phyloP scores from a whole-genome alignment of 208 protist species.

The Trichomonas vaginalis region DNA sequence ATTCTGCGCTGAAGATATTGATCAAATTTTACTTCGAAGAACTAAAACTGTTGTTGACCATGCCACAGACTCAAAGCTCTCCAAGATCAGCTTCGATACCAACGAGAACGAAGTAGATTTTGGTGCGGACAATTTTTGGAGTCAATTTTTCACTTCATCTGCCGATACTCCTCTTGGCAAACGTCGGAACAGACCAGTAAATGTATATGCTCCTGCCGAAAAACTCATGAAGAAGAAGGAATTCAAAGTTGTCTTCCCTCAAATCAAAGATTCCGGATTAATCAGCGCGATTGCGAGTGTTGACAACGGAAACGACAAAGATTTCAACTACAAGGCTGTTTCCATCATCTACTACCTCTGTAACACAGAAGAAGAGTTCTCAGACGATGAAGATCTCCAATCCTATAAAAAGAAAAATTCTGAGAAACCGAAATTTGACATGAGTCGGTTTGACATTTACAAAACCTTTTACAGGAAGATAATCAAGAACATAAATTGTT shows the following conservation, averaged over 20 bases:
- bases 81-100: background rate
- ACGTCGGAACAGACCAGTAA: background rate
- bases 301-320: background rate
- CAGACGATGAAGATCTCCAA: too few species aligned
- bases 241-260: background rate
- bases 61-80: background rate
- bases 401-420: too few species aligned
- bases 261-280: background rate
- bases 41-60: background rate
- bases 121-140: background rate
- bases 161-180: background rate
- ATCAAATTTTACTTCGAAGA: background rate
- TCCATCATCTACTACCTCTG: background rate
- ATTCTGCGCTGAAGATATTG: background rate
- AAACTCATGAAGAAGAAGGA: background rate
- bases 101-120: background rate
- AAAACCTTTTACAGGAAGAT: background rate
- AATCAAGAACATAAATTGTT: background rate
- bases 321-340: background rate
- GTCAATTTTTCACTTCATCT: background rate
- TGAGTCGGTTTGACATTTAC: too few species aligned
- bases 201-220: background rate
- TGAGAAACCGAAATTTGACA: too few species aligned
- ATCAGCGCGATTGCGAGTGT: background rate
- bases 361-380: background rate